Base-by-base conservation (phyloP, 371 early-diverging fungal genomes). In the Mucor circinelloides region DNA sequence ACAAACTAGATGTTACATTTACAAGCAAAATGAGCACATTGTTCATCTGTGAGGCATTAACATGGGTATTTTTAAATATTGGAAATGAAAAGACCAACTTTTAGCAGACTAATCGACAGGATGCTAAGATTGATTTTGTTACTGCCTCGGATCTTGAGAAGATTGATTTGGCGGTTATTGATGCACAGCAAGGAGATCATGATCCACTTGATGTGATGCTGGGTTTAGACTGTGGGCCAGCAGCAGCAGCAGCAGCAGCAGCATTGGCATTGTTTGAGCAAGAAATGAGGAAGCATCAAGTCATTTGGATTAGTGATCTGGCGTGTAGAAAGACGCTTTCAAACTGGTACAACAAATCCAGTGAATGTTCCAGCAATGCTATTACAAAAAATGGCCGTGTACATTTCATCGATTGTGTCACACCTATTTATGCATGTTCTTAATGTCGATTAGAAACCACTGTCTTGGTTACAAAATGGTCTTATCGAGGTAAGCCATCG, bases 271-370 rank as follows among this genome's bases (percentile, higher is more conserved):
- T 78, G 69, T 92, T 93, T 78, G 68, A 80, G 58, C 72, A 89
- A 56, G 91, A 86, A 21, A 91, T 97, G 61, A 61, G 79, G 58
- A 61, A 72, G 15, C 77, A 95, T 74, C 94, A 95, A 86, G 94
- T 94, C 40, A 93, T 98, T 61, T 99, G 99, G 98, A 98, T 98
- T 84, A 98, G 96, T 5, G 97, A 97, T 38, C 88, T 92, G 99
- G 99, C 72, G 96, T 97, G 56, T 98, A 97, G 81, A 99, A 98
- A 86, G 94, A 75, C 73, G 4, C 19, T 44, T 44, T 0, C 6
- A 5, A 5, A 0, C 3, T 7, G 44, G 44, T 5, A 44, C 19
- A 19, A 44, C 3, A 17, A 2, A 19, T 19, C 19, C n/a, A 6
- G 3, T 44, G 19, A n/a, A n/a, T 2, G 17, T 7, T 7, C 2